These are phyloP conservation scores for Gelatoporia subvermispora DNA, from an alignment of 768 basidiomycete genomes.

Conservation along the genomic window DNA sequence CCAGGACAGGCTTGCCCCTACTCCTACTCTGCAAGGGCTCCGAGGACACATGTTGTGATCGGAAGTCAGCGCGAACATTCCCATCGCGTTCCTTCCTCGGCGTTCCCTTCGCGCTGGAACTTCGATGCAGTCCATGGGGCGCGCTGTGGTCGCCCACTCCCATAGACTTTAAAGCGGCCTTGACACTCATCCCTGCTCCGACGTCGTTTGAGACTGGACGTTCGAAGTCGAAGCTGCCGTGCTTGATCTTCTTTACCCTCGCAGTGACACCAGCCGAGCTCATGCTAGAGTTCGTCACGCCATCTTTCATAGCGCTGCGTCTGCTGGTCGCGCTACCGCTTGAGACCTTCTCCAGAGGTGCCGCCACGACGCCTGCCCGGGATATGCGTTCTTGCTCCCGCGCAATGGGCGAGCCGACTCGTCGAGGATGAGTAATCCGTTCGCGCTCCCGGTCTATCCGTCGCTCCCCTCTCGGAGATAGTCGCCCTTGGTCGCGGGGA, in stretches of 20 bases:
- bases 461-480: slow-evolving; percentile 10
- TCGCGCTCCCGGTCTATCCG: slow-evolving; percentile 16
- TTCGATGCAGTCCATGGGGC: neutral
- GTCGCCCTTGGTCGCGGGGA: slow-evolving; percentile 2
- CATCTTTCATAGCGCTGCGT: slow-evolving; percentile 16
- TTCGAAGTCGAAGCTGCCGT: slow-evolving; percentile 77
- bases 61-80: too few species aligned
- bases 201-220: slow-evolving; percentile 39
- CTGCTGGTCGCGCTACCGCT: slow-evolving; percentile 19
- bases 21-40: neutral
- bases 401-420: slow-evolving; percentile 20
- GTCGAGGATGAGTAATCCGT: slow-evolving; percentile 19
- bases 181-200: slow-evolving; percentile 10
- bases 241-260: slow-evolving; percentile 41
- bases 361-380: slow-evolving; percentile 12
- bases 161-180: slow-evolving; percentile 17
- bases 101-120: neutral
- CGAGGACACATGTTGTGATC: neutral
- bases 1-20: neutral
- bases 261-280: slow-evolving; percentile 5
- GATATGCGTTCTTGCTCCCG: slow-evolving; percentile 19
- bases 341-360: slow-evolving; percentile 24
- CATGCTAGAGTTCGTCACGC: neutral
- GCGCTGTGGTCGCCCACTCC: slow-evolving; percentile 8
- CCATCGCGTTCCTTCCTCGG: neutral